Conservation (phyloP, 495 filamentous ascomycete species). For the Hyaloscypha hepaticicola region DNA sequence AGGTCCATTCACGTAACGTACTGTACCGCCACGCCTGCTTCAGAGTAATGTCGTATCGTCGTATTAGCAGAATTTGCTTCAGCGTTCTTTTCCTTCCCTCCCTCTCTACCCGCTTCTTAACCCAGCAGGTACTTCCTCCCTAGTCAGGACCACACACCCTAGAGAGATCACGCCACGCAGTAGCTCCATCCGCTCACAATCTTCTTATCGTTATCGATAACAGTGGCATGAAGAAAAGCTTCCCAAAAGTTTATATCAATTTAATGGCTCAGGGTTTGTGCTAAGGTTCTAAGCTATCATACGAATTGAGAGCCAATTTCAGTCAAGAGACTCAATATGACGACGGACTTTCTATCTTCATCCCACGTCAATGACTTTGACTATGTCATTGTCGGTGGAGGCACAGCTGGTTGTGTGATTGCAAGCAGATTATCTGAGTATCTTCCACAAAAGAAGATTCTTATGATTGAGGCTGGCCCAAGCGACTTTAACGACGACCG, state of each 20-base stretch:
- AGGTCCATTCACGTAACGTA: neutral
- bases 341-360: conserved; percentile 55
- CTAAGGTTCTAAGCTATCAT: neutral
- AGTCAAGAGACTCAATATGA: conserved; percentile 48
- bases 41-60: neutral
- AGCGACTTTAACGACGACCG: conserved; percentile 46
- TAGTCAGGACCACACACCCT: neutral
- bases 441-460: conserved; percentile 61
- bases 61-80: neutral
- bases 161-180: neutral
- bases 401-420: conserved; percentile 86
- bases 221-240: conserved; percentile 1
- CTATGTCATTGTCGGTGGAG: conserved; percentile 83
- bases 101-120: neutral
- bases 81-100: neutral
- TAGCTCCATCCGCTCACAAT: neutral
- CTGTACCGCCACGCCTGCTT: too few species aligned
- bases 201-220: conserved; percentile 20
- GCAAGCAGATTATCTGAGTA: conserved; percentile 57
- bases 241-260: conserved; percentile 2
- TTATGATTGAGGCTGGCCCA: conserved; percentile 64
- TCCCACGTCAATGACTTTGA: conserved; percentile 68
- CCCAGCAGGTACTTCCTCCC: neutral
- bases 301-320: neutral
- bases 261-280: neutral